Conservation (phyloP, 176 grass and related monocot species). For the Ensete ventricosum region DNA sequence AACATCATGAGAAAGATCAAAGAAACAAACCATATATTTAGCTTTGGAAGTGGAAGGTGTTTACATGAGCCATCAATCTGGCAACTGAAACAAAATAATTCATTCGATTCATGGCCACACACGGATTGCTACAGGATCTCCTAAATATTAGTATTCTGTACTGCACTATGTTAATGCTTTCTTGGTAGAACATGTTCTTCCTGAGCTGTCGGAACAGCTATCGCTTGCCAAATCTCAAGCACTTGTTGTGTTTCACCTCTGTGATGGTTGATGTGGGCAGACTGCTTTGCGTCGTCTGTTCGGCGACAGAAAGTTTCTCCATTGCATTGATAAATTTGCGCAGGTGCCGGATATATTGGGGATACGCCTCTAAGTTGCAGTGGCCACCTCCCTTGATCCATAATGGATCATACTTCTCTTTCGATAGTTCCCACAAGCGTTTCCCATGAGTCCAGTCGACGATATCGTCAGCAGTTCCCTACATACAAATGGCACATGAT, state of each 20-base stretch:
- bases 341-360: too few species aligned
- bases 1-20: too few species aligned
- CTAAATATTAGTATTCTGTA: constrained; percentile 13
- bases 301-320: constrained; percentile 57
- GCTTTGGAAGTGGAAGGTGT: not conserved
- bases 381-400: constrained; percentile 75
- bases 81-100: constrained; percentile 4
- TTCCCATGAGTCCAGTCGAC: constrained; percentile 80
- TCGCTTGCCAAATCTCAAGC: constrained; percentile 78
- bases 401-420: constrained; percentile 74
- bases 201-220: not conserved
- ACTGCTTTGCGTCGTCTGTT: constrained; percentile 13
- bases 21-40: not conserved
- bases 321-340: constrained; percentile 30
- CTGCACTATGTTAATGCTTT: not conserved
- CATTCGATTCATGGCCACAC: not conserved
- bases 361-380: constrained; percentile 12
- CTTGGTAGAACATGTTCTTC: not conserved
- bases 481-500: not conserved
- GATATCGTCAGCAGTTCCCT: constrained; percentile 88
- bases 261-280: constrained; percentile 30
- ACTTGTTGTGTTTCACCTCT: constrained; percentile 63
- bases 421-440: constrained; percentile 68
- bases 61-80: constrained; percentile 8
- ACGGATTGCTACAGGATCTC: not conserved